Base-by-base conservation (phyloP, 2,329 filamentous ascomycete species). In the Dactylonectria estremocensis region DNA sequence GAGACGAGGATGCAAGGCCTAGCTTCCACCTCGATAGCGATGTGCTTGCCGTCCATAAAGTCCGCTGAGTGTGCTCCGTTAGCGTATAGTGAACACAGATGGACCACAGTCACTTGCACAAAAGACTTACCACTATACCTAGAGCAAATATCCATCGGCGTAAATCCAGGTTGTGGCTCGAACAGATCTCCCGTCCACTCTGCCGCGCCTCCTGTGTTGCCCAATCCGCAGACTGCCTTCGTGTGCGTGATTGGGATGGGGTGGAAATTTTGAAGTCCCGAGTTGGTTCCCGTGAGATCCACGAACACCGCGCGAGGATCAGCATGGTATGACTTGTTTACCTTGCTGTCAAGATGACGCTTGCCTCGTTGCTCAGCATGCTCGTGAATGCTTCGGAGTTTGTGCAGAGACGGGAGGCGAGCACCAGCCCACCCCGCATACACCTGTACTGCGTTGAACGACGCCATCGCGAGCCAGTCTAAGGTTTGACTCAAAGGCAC, bases 1-100 rank as follows among this genome's bases (percentile, higher is more conserved):
- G 2, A 72, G 35, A 4, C 68, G 68, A 31, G 65, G 68, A 11
- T 72, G 68, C 5, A 72, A 22, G 2, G 70, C 65, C 70, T 65
- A 71, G 0, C 64, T 69, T 2, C 65, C 68, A n/a, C 70, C 70
- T 5, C 59, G 1, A 72, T 49, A 1, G 61, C 50, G 1, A 67
- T 0, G 5, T 72, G 37, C 13, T 40, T 40, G 13, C 37, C 37
- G 16, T 40, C 37, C 14, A 40, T 14, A 40, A n/a, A 40, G 13
- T 40, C 37, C 37, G 37, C 37, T 16, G 37, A 40, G 37, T 16
- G 37, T 40, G 37, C 37, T 14, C 5, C 14, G 37, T 40, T 37
- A 40, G 37, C 14, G 3, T 1, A 3, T 16, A 2, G 2, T 40
- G 37, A 40, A 40, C 24, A 28, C 2, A 28, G 24, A 2, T 28